Conservation (phyloP, 129 eudicot species). For the Flaveria sonorensis region DNA sequence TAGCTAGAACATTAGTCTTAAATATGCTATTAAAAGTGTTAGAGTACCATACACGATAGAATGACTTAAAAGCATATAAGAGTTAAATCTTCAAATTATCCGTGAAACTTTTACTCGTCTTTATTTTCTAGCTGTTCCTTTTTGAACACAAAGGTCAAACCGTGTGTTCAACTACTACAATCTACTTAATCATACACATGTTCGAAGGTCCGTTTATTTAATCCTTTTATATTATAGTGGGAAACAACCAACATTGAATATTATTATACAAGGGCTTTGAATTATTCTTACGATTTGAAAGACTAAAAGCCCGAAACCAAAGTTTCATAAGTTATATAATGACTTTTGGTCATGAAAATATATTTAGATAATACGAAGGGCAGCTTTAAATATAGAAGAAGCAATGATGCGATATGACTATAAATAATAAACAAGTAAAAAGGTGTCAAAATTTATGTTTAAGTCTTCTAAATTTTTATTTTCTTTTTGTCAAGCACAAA, state of each 20-base stretch:
- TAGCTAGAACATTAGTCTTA: too few species aligned
- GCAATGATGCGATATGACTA: not conserved
- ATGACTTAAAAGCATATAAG: not conserved
- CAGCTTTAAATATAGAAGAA: not conserved
- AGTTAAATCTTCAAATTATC: not conserved
- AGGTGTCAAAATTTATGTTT: not conserved
- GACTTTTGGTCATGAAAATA: not conserved
- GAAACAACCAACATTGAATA: not conserved
- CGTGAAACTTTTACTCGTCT: not conserved
- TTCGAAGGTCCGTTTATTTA: not conserved
- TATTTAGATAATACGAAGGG: not conserved
- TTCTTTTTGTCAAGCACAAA: not conserved
- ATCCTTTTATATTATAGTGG: not conserved
- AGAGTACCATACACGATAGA: not conserved
- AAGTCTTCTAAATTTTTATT: not conserved
- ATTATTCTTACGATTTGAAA: not conserved
- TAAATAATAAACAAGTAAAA: not conserved
- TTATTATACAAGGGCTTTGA: not conserved
- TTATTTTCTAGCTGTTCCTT: not conserved
- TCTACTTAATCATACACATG: constrained; percentile 4
- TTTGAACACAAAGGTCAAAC: constrained; percentile 13
- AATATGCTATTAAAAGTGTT: not conserved
- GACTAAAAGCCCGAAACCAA: not conserved
- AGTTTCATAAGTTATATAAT: not conserved
- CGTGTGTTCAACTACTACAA: constrained; percentile 7